These are phyloP conservation scores for Acephala macrosclerotiorum DNA, from an alignment of 2,329 filamentous ascomycete genomes.

Conservation along the genomic window DNA sequence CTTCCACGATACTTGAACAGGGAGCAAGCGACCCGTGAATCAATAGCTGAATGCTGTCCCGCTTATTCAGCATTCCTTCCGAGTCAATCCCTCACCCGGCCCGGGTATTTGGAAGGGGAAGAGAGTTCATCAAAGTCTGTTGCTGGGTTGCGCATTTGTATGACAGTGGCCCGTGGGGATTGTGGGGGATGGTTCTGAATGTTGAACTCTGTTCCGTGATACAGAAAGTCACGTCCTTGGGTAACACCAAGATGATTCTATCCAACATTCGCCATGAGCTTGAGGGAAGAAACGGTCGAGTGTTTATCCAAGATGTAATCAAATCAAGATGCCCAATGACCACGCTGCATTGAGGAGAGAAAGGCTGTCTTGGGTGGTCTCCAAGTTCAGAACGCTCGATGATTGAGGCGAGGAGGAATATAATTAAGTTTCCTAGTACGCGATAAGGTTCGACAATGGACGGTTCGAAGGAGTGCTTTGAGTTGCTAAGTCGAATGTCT, in stretches of 20 bases:
- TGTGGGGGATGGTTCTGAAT: not conserved
- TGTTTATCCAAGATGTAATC: not conserved
- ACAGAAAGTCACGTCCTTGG: not conserved
- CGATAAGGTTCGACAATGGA: not conserved
- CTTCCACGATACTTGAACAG: not conserved
- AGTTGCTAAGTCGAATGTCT: not conserved
- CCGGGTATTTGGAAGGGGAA: not conserved
- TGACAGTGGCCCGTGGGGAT: not conserved
- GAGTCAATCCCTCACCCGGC: not conserved
- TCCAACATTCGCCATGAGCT: not conserved
- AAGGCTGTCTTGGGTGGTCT: not conserved
- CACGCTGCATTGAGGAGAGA: not conserved
- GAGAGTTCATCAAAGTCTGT: not conserved
- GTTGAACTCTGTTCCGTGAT: not conserved
- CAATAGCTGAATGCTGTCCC: not conserved
- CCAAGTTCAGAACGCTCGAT: not conserved
- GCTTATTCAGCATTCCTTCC: slow-evolving; percentile 2
- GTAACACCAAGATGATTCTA: no score
- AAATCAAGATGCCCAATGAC: not conserved
- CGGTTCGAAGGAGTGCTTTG: not conserved
- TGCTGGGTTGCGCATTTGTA: not conserved
- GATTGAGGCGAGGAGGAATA: not conserved
- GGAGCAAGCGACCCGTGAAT: slow-evolving; percentile 7
- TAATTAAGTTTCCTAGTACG: not conserved
- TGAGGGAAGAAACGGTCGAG: not conserved